Conservation (phyloP, 176 grass and related monocot genomes). For the Hordeum marinum region DNA sequence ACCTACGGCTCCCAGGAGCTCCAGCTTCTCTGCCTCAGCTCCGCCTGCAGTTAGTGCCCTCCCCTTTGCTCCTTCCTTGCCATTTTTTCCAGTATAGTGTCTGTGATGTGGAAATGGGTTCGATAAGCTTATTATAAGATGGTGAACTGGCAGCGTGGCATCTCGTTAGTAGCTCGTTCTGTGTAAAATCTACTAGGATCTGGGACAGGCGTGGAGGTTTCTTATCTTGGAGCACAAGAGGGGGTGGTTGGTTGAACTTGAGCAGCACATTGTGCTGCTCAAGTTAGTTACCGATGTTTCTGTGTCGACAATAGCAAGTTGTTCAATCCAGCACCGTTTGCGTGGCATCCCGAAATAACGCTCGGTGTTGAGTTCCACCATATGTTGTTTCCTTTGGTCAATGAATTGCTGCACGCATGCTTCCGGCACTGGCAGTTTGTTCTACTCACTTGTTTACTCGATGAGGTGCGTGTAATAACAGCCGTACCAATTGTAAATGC, state of each 20-base stretch:
- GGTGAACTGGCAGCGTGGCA: not conserved
- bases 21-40: conserved; percentile 64
- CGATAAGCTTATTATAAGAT: not conserved
- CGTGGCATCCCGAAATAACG: not conserved
- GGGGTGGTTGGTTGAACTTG: not conserved
- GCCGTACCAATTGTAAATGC: not conserved
- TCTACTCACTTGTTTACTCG: not conserved
- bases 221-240: not conserved
- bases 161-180: not conserved
- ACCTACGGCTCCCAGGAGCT: conserved; percentile 75
- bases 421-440: not conserved
- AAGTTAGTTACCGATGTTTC: not conserved
- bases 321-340: not conserved
- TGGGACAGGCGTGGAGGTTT: not conserved
- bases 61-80: not conserved
- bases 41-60: conserved; percentile 65
- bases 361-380: not conserved
- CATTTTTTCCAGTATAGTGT: no score
- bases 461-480: not conserved
- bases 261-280: not conserved
- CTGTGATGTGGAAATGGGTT: no score
- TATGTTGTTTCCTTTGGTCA: not conserved
- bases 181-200: not conserved
- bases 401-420: not conserved
- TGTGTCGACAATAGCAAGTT: not conserved